Evolutionary conservation across 768 basidiomycete species (phyloP).

Genomic region (Psilocybe azurescens): DNA sequence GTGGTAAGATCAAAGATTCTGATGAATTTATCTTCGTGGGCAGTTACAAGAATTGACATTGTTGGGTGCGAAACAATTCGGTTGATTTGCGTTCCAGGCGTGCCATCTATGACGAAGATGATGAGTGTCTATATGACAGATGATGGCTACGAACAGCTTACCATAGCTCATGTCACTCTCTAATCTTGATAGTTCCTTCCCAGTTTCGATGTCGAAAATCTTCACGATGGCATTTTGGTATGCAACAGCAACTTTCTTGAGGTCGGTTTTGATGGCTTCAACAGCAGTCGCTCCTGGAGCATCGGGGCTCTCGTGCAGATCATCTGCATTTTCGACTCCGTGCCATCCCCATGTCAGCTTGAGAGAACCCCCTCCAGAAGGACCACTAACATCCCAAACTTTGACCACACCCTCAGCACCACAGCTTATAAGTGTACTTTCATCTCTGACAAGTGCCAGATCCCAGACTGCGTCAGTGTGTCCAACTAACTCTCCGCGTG

Average conservation of each 20-base stretch:
- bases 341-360: constrained; percentile 82
- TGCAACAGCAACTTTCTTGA: constrained; percentile 89
- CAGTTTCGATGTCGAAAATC: constrained; percentile 89
- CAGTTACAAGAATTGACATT: constrained; percentile 85
- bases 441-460: constrained; percentile 82
- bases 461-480: constrained; percentile 99
- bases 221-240: constrained; percentile 90
- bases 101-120: constrained; percentile 56
- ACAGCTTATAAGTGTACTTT: constrained; percentile 85
- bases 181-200: constrained; percentile 72
- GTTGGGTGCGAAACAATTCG: constrained; percentile 90
- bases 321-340: constrained; percentile 61
- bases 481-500: constrained; percentile 83
- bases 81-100: constrained; percentile 82
- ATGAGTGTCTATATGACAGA: constrained; percentile 10
- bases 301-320: constrained; percentile 54
- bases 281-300: constrained; percentile 81
- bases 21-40: constrained; percentile 93
- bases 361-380: constrained; percentile 67
- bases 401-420: constrained; percentile 93
- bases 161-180: constrained; percentile 66
- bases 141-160: constrained; percentile 29
- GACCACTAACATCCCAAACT: constrained; percentile 87
- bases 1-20: constrained; percentile 86
- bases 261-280: constrained; percentile 80